Evolutionary conservation across 805 yeast species (phyloP).

Genomic region (Candida succiphila): DNA sequence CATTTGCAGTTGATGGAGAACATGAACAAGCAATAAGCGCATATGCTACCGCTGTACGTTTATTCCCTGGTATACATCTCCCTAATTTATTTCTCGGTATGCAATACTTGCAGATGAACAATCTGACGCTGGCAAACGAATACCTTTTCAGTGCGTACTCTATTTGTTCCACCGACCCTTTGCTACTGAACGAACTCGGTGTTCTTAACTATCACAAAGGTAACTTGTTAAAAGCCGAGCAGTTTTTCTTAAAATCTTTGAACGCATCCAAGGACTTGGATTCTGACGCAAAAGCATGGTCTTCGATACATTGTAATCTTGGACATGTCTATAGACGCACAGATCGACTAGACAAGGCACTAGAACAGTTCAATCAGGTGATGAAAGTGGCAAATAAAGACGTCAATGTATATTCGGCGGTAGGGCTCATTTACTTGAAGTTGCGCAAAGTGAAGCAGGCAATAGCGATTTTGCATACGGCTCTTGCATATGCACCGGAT

Average conservation of each 20-base stretch:
- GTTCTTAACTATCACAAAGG: slow-evolving; percentile 77
- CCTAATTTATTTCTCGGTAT: slow-evolving; percentile 89
- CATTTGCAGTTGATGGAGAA: slow-evolving; percentile 97
- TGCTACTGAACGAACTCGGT: slow-evolving; percentile 84
- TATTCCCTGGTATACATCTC: slow-evolving; percentile 84
- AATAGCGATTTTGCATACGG: slow-evolving; percentile 68
- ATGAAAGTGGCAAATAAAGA: slow-evolving; percentile 59
- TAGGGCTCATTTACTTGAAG: slow-evolving; percentile 76
- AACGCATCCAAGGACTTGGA: slow-evolving; percentile 57
- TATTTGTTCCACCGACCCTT: slow-evolving; percentile 79
- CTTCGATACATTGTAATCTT: slow-evolving; percentile 74
- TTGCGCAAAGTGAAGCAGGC: slow-evolving; percentile 56
- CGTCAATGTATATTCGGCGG: slow-evolving; percentile 64
- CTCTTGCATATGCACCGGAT: slow-evolving; percentile 66
- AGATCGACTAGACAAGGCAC: slow-evolving; percentile 52
- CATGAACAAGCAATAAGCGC: slow-evolving; percentile 98
- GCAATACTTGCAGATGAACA: slow-evolving; percentile 89
- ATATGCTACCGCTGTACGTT: slow-evolving; percentile 87
- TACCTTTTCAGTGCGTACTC: slow-evolving; percentile 67
- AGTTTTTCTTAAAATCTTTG: slow-evolving; percentile 60
- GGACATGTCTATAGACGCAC: slow-evolving; percentile 80
- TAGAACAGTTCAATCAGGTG: slow-evolving; percentile 70
- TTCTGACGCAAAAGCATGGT: slow-evolving; percentile 76
- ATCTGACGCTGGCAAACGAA: slow-evolving; percentile 75
- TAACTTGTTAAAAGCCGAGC: slow-evolving; percentile 60